phyloP scores from a whole-genome alignment of 2,329 filamentous ascomycete species.

The Penicillium sp. region DNA sequence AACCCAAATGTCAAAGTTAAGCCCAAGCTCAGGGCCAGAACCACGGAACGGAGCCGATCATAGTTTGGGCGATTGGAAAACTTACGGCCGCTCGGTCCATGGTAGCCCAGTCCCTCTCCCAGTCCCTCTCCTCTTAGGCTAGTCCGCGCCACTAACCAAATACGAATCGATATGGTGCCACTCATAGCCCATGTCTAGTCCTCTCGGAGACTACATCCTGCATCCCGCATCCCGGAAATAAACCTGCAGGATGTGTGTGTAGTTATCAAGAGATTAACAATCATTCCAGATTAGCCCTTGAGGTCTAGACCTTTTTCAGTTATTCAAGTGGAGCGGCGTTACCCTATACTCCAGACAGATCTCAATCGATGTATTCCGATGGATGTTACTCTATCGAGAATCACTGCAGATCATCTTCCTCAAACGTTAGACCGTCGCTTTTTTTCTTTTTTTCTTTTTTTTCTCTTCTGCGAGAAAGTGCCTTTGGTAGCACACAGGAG shows the following conservation, averaged over 20 bases:
- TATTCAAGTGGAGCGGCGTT: background rate
- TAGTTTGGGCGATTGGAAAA: constrained; percentile 21
- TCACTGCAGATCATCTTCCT: constrained; percentile 2
- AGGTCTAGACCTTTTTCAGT: background rate
- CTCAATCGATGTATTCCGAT: background rate
- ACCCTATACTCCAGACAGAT: constrained; percentile 1
- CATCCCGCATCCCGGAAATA: background rate
- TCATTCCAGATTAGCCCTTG: background rate
- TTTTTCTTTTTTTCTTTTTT: background rate
- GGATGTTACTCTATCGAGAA: background rate
- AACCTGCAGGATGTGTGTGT: background rate
- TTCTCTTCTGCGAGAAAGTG: background rate
- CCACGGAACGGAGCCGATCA: constrained; percentile 24
- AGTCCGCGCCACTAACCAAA: constrained; percentile 1
- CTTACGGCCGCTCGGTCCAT: constrained; percentile 8
- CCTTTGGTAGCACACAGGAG: background rate
- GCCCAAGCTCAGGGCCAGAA: constrained; percentile 8
- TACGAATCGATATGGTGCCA: constrained; percentile 3
- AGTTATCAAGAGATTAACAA: background rate
- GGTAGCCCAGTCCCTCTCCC: background rate
- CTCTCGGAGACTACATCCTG: background rate
- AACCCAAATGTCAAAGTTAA: constrained; percentile 17
- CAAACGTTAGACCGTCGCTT: background rate
- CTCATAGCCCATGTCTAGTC: background rate
- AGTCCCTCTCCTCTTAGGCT: background rate